phyloP scores from a whole-genome alignment of 78 protist species.

The Dictyostelium discoideum region dicty_2.7 NC_007088.5:3656001-3656500 shows the following conservation, averaged over 20 bases:
- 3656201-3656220: conserved; percentile 32
- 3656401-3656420: neutral
- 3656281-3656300: conserved; percentile 58
- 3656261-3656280: neutral
- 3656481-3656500: neutral
- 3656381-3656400: too few relatives aligned
- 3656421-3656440: conserved; percentile 14
- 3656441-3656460: conserved; percentile 54
- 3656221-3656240: conserved; percentile 52
- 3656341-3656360: too few relatives aligned
- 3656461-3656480: conserved; percentile 42
- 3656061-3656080: conserved; percentile 48
- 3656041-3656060: conserved; percentile 39
- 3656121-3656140: conserved; percentile 19
- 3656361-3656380: too few relatives aligned
- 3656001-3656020: neutral
- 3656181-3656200: conserved; percentile 24
- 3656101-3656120: neutral
- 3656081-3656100: neutral
- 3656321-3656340: neutral
- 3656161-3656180: conserved; percentile 4
- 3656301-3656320: conserved; percentile 62
- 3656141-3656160: conserved; percentile 18
- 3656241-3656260: neutral
- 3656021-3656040: conserved; percentile 55